Base-by-base conservation (phyloP, 176 grass and related monocot species). In the Oryza meridionalis region DNA sequence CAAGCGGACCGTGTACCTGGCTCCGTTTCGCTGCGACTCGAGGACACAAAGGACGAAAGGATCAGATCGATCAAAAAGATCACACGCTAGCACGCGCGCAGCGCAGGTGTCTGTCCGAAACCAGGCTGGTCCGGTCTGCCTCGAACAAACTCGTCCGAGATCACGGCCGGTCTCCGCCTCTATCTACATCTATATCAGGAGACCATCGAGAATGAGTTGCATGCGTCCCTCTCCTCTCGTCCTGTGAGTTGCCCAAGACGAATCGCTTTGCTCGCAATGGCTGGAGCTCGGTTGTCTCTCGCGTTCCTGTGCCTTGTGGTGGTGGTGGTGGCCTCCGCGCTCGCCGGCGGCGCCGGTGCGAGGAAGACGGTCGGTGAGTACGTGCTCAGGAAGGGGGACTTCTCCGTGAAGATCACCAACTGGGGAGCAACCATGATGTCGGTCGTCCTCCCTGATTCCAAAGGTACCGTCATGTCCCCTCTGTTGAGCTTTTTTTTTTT, bases 341-440 rank as follows among this genome's bases (percentile, higher is more conserved):
- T 83, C 22, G 68, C 83, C 49, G 11, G 22, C 74, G 11, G 29
- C 25, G 75, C 69, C 73, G 84, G 37, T 55, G 76, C 76, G 16
- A 84, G 88, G 77, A 93, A 89, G 77, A 86, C 43, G 75, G 82
- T 91, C 4, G 87, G 92, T 9, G 82, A 93, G 45, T 95, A 95
- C 47, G 82, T 84, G 85, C 88, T 92, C 73, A 90, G 43, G 38
- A 98, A 70, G 61, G 89, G 89, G 7, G 85, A 95, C 82, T 98
- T 95, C 89, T 95, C 91, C 16, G 47, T 98, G 27, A 93, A 77
- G 79, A 17, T 98, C 77, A 93, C 89, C 62, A 98, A 98, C 47
- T 95, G 82, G 79, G 92, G 95, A 31, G 92, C 91, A 82, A 93
- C 67, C 3, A 64, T 95, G 31, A 83, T 85, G 84, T 95, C 92